Percentiles rank a stretch among this genome's conserved stretches.
phyloP scores from a whole-genome alignment of 208 protist genomes.

The Leishmania major region DNA sequence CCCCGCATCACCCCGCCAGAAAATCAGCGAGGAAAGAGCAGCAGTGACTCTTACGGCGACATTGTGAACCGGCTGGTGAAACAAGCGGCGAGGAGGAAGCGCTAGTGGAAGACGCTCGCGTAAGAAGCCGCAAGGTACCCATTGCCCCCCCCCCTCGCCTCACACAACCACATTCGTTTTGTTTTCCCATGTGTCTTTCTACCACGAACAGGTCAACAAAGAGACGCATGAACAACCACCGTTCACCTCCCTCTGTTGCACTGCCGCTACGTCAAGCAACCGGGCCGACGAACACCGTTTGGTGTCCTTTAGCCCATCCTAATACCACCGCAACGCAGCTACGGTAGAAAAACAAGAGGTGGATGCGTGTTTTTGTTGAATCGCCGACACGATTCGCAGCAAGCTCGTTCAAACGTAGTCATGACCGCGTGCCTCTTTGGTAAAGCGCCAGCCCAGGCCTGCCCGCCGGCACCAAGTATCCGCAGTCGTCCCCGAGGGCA shows the following conservation, averaged over 20 bases:
- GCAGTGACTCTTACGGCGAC: background rate
- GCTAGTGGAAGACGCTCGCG: background rate
- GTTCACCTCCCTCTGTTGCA: background rate
- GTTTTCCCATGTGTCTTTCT: background rate
- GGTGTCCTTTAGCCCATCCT: background rate
- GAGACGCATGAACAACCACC: background rate
- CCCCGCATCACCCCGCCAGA: background rate
- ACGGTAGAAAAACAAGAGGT: too few species aligned
- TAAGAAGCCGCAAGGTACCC: background rate
- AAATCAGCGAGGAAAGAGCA: background rate
- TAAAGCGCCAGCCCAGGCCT: too few species aligned
- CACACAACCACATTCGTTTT: background rate
- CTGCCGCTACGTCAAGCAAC: background rate
- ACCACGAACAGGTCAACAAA: background rate
- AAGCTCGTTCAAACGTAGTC: too few species aligned
- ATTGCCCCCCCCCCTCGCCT: background rate
- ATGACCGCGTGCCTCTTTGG: too few species aligned
- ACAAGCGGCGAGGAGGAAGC: background rate
- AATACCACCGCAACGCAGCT: too few species aligned
- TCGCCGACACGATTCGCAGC: too few species aligned
- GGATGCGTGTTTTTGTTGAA: too few species aligned
- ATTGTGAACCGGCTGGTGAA: slow-evolving; percentile 5
- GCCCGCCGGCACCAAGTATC: too few species aligned
- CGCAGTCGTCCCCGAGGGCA: too few species aligned
- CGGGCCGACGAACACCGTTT: background rate